Evolutionary conservation across 768 basidiomycete species (phyloP), one percentile per base, ranked within the genome.

Genomic region (Mrakia blollopis): DNA sequence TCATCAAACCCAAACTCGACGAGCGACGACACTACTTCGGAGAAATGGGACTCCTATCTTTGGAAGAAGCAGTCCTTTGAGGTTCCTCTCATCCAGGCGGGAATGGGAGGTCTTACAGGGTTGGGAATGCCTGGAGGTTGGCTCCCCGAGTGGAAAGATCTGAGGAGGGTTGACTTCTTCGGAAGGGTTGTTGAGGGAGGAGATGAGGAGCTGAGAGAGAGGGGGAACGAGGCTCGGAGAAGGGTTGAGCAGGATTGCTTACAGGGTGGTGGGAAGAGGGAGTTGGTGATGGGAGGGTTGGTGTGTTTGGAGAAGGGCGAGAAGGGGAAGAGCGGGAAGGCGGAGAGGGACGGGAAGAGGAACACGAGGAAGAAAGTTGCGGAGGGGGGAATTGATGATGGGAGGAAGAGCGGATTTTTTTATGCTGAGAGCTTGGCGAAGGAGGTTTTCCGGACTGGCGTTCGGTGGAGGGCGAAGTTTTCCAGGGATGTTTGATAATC

Each of bases 61-160:
- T 87, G 87, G 81, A 91, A 90, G 84, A 87, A 88, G 79, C 85
- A 85, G 13, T 81, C 88, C 71, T 94, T 93, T 84, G 83, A 86
- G 60, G 84, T 93, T 10, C 92, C 93, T 18, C 83, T 94, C 79
- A 89, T 94, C 88, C 81, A 81, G 37, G 28, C 25, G 57, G 57
- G 57, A 18, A 30, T 25, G 57, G 57, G 57, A 60, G 57, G 57
- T 18, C 57, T 60, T 13, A 30, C 28, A 23, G 23, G 57, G 23
- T 25, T 60, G 57, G 44, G 44, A 13, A 60, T 60, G 57, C 57
- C 57, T 10, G 57, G 57, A 30, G 57, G 57, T 23, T 23, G 57
- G 25, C 18, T 60, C 18, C 57, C 57, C 25, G 28, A 30, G 57
- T 25, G 23, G 57, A 30, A 10, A 13, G 23, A 13, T 25, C 25